A percentile compares a stretch with the other conserved stretches of the same genome.
Evolutionary conservation across 139 green algal species (phyloP).

Genomic region (Desmodesmus armatus): DNA sequence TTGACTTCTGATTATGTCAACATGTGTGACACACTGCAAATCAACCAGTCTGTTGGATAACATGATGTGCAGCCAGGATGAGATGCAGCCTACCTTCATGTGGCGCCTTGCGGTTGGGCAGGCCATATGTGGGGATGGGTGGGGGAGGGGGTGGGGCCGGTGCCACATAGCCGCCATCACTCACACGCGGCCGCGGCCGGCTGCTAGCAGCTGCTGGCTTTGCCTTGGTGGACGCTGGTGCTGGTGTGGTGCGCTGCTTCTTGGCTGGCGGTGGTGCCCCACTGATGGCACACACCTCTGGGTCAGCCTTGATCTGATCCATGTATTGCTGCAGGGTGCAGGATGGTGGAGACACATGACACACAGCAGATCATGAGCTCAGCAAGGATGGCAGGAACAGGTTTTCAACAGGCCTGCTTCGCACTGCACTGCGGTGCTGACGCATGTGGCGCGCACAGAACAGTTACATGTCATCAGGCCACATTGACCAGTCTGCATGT

Average conservation of each 20-base stretch:
- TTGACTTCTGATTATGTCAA: too few relatives aligned
- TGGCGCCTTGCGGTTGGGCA: conserved; percentile 22
- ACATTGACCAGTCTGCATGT: too few relatives aligned
- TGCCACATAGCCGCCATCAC: background rate
- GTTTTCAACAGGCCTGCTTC: too few relatives aligned
- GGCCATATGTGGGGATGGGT: background rate
- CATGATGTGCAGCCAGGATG: too few relatives aligned
- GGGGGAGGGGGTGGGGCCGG: background rate
- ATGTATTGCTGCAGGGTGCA: conserved; percentile 32
- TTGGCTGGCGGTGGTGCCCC: conserved; percentile 10
- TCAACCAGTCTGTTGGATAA: too few relatives aligned
- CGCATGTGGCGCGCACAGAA: too few relatives aligned
- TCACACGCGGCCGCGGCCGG: background rate
- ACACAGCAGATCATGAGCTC: background rate
- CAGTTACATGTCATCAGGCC: too few relatives aligned
- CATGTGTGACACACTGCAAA: background rate
- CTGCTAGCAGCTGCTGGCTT: too few relatives aligned
- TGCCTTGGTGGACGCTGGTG: background rate
- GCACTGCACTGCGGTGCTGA: too few relatives aligned
- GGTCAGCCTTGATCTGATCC: conserved; percentile 35
- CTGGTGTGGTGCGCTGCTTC: conserved; percentile 7
- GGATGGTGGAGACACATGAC: background rate
- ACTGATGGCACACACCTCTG: conserved; percentile 31
- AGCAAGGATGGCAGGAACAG: background rate
- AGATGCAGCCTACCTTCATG: conserved; percentile 20